phyloP scores from a whole-genome alignment of 23 red algal genomes.

The Gracilaria caudata region DNA sequence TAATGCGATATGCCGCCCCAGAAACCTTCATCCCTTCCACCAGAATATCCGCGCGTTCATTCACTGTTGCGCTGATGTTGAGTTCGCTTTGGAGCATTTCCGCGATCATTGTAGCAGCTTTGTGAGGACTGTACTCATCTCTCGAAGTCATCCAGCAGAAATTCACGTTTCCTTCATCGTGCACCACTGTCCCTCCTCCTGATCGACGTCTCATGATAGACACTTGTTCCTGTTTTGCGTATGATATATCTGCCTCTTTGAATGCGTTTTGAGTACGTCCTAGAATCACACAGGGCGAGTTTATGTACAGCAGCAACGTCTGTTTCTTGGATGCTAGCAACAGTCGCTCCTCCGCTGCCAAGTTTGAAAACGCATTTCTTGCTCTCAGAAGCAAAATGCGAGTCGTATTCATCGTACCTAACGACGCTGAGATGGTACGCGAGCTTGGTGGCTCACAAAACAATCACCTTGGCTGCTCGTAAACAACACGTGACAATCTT shows the following conservation, averaged over 20 bases:
- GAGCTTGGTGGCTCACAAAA: not conserved
- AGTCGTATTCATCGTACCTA: not conserved
- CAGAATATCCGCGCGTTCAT: conserved; percentile 75
- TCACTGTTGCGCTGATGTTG: conserved; percentile 36
- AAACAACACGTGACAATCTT: not conserved
- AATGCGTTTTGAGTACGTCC: conserved; percentile 96
- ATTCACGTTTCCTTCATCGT: conserved; percentile 95
- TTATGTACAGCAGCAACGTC: conserved; percentile 88
- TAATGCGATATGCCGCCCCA: conserved; percentile 92
- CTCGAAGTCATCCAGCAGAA: conserved; percentile 70
- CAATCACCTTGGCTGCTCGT: not conserved
- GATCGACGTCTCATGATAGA: conserved; percentile 78
- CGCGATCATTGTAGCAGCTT: conserved; percentile 46
- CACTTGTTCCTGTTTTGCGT: conserved; percentile 29
- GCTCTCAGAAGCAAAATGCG: conserved; percentile 27
- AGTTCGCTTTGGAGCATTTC: conserved; percentile 55
- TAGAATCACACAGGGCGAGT: conserved; percentile 78
- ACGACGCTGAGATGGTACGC: not conserved
- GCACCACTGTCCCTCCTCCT: conserved; percentile 95
- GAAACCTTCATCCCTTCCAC: conserved; percentile 79
- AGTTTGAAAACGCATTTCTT: conserved; percentile 78
- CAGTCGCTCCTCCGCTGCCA: conserved; percentile 82
- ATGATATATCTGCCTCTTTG: conserved; percentile 71
- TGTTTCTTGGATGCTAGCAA: conserved; percentile 33
- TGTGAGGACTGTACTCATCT: conserved; percentile 49